phyloP scores from a whole-genome alignment of 768 basidiomycete species.

The Lanmaoa rubissima region DNA sequence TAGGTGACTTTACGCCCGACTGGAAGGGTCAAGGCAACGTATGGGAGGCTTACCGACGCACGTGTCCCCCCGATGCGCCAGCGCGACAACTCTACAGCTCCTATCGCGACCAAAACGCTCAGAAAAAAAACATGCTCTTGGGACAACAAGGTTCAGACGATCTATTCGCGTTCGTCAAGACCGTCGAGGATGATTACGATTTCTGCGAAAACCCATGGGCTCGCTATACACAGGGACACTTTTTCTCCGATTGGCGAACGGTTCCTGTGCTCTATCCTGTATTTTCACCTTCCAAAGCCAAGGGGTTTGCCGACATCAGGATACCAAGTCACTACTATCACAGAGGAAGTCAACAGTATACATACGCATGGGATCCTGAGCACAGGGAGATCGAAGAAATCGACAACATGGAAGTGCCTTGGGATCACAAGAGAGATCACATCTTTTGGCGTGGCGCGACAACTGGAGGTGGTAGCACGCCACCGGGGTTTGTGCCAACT shows the following conservation, averaged over 20 bases:
- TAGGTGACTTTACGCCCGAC: slow-evolving; percentile 74
- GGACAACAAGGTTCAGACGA: slow-evolving; percentile 35
- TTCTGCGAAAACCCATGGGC: slow-evolving; percentile 83
- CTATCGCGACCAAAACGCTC: slow-evolving; percentile 48
- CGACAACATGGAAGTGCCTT: slow-evolving; percentile 84
- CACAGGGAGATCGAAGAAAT: slow-evolving; percentile 69
- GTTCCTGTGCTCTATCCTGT: slow-evolving; percentile 89
- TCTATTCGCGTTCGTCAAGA: slow-evolving; percentile 63
- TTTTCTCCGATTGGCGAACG: slow-evolving; percentile 95
- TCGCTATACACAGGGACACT: slow-evolving; percentile 88
- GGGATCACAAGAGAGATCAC: slow-evolving; percentile 84
- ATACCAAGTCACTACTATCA: slow-evolving; percentile 98
- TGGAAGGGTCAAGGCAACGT: slow-evolving; percentile 84
- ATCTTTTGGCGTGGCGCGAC: slow-evolving; percentile 97
- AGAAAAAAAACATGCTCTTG: slow-evolving; percentile 28
- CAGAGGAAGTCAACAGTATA: slow-evolving; percentile 74
- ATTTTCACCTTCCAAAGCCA: slow-evolving; percentile 86
- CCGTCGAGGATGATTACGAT: slow-evolving; percentile 64
- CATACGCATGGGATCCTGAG: slow-evolving; percentile 87
- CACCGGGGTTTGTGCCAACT: slow-evolving; percentile 74
- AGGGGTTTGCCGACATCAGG: slow-evolving; percentile 84
- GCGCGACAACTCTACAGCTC: slow-evolving; percentile 85
- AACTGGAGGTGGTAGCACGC: slow-evolving; percentile 89
- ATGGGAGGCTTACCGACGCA: slow-evolving; percentile 95
- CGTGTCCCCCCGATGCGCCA: slow-evolving; percentile 74